Evolutionary conservation across 140 eudicot species (phyloP), one percentile per base, ranked within the genome.

Genomic region (Oenanthe javanica): DNA sequence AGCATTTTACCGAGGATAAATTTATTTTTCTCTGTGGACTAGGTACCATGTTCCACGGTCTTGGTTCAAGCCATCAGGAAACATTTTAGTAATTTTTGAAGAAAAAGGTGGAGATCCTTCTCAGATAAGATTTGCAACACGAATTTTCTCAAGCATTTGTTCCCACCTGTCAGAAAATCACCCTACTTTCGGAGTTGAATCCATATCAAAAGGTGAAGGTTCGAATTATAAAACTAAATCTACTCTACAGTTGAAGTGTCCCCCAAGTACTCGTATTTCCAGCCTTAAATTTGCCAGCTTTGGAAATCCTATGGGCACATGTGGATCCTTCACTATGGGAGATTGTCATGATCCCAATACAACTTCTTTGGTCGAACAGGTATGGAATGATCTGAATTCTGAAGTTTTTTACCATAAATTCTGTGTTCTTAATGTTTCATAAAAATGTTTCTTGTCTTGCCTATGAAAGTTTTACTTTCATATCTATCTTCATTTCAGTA

Each of bases 11-110:
- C 2, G 5, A 61, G 89, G n/a, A n/a, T n/a, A 52, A 72, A 31
- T 25, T 77, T 40, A 12, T 78, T 2, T 16, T 48, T 70, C 31
- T 76, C 15, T 77, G 23, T 67, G 55, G 12, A n/a, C 54, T 72
- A 88, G 99, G 99, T 96, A 96, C 81, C 98, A 96, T 82, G 91
- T 91, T 84, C 99, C 99, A 55, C 85, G 99, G 77, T 96, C 99
- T 80, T 96, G 99, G 99, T 93, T 96, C 87, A 96, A 93, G 91
- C 91, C 96, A 59, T 88, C 98, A 0, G 98, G 93, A 55, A 96
- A 96, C 31, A 82, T 91, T 59, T 81, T 96, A 79, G 94, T 96
- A 76, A 86, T 96, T 77, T 93, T 96, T 87, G 99, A 96, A 85
- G 99, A 96, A 63, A 91, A 82, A 80, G 99, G 99, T 69, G 99